Percentiles rank a stretch among this genome's conserved stretches.
Conservation (phyloP, 495 filamentous ascomycete species). For the Elaphomyces granulatus region DNA sequence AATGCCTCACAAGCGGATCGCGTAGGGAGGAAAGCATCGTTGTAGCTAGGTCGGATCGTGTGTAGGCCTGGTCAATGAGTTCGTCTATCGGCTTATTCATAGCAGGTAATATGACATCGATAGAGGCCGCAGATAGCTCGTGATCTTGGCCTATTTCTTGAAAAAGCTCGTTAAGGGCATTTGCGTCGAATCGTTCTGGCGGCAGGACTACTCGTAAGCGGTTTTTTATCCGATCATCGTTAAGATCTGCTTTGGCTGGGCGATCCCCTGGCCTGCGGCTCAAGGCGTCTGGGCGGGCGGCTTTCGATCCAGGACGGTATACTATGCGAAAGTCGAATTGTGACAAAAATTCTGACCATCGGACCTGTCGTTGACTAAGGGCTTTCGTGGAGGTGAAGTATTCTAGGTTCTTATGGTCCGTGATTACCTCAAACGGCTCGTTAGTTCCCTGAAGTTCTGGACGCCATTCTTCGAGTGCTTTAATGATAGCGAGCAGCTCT, state of each 20-base stretch:
- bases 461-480: slow-evolving; percentile 16
- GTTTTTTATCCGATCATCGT: too few relatives aligned
- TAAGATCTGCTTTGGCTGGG: slow-evolving; percentile 1
- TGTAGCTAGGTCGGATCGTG: too few relatives aligned
- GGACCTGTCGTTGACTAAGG: slow-evolving; percentile 7
- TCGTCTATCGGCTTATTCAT: too few relatives aligned
- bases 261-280: slow-evolving; percentile 5
- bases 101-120: too few relatives aligned
- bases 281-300: slow-evolving; percentile 4
- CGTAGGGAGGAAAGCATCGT: too few relatives aligned
- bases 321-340: slow-evolving; percentile 8
- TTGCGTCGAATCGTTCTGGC: too few relatives aligned
- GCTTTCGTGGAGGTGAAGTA: slow-evolving; percentile 10
- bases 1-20: too few relatives aligned
- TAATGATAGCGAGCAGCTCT: slow-evolving; percentile 15
- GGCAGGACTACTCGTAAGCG: too few relatives aligned
- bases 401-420: slow-evolving; percentile 11
- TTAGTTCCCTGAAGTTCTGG: slow-evolving; percentile 8
- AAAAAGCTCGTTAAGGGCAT: too few relatives aligned
- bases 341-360: slow-evolving; percentile 5
- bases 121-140: too few relatives aligned
- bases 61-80: too few relatives aligned
- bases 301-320: slow-evolving; percentile 7
- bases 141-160: too few relatives aligned
- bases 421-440: slow-evolving; percentile 7